These are phyloP conservation scores for Malus sylvestris DNA, from an alignment of 306 rosid genomes.

Conservation along the genomic window DNA sequence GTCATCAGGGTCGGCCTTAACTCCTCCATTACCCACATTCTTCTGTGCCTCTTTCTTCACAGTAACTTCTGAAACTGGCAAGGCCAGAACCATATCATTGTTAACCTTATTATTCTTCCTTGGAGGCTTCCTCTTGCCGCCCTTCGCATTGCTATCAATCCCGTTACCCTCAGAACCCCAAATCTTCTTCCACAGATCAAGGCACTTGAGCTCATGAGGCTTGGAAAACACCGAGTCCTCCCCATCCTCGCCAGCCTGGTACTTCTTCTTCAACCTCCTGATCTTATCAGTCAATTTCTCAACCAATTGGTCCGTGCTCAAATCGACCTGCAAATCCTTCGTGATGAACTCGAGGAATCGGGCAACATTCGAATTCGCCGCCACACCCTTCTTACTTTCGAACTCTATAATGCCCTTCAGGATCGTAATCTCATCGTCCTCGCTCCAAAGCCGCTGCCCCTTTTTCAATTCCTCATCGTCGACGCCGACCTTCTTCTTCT, in stretches of 20 bases:
- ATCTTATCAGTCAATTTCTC: conserved; percentile 28
- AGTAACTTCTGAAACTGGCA: not conserved
- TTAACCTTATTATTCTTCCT: conserved; percentile 6
- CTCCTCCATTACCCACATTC: conserved; percentile 2
- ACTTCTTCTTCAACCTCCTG: conserved; percentile 45
- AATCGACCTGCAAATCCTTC: conserved; percentile 29
- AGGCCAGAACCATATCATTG: conserved; percentile 13
- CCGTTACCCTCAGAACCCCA: conserved; percentile 25
- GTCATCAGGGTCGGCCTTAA: conserved; percentile 11
- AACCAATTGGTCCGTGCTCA: not conserved
- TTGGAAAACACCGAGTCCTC: conserved; percentile 28
- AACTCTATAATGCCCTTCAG: conserved; percentile 44
- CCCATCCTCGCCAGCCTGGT: conserved; percentile 25
- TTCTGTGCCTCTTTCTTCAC: conserved; percentile 7
- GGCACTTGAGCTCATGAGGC: conserved; percentile 22
- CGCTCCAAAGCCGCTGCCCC: conserved; percentile 35
- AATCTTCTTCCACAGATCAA: conserved; percentile 30
- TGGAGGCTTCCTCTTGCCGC: conserved; percentile 4
- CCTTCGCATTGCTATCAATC: not conserved
- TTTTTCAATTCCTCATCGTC: conserved; percentile 35
- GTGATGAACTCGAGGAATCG: conserved; percentile 29
- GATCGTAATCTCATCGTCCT: conserved; percentile 36
- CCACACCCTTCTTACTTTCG: conserved; percentile 21
- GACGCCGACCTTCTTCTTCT: conserved; percentile 26
- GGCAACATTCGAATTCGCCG: conserved; percentile 26